A percentile compares a stretch with the other conserved stretches of the same genome.
Conservation (phyloP, 139 green algal species). For the Chlamydomonas sp. region DNA sequence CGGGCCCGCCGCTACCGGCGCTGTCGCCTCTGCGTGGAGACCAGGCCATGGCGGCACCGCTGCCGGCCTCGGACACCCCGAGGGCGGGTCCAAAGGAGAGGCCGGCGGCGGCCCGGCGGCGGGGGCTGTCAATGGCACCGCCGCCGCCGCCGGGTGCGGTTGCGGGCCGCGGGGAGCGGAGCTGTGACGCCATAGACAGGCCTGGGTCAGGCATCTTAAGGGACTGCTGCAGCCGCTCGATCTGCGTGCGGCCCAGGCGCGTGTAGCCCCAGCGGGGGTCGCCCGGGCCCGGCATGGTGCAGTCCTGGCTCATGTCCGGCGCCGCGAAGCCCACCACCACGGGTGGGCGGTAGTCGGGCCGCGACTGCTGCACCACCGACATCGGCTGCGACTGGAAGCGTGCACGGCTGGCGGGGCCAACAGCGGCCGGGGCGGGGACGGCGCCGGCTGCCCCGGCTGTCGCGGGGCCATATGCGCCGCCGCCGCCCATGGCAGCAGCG, state of each 20-base stretch:
- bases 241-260: conserved; percentile 28
- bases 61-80: no score
- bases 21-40: no score
- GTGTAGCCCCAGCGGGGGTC: conserved; percentile 37
- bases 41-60: no score
- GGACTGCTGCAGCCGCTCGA: conserved; percentile 3
- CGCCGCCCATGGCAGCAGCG: neutral
- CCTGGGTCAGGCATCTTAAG: conserved; percentile 4
- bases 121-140: neutral
- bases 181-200: neutral
- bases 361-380: neutral
- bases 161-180: neutral
- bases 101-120: no score
- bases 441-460: neutral
- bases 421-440: neutral
- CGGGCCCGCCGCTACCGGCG: no score
- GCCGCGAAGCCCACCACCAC: conserved; percentile 20
- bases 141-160: neutral
- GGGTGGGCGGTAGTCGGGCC: conserved; percentile 2
- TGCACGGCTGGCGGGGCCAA: neutral
- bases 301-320: conserved; percentile 7
- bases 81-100: no score
- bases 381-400: neutral
- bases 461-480: neutral
- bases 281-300: neutral